A percentile compares a stretch with the other conserved stretches of the same genome.
These are phyloP conservation scores for Neoboletus subvelutipes DNA, from an alignment of 768 basidiomycete genomes.

Conservation along the genomic window DNA sequence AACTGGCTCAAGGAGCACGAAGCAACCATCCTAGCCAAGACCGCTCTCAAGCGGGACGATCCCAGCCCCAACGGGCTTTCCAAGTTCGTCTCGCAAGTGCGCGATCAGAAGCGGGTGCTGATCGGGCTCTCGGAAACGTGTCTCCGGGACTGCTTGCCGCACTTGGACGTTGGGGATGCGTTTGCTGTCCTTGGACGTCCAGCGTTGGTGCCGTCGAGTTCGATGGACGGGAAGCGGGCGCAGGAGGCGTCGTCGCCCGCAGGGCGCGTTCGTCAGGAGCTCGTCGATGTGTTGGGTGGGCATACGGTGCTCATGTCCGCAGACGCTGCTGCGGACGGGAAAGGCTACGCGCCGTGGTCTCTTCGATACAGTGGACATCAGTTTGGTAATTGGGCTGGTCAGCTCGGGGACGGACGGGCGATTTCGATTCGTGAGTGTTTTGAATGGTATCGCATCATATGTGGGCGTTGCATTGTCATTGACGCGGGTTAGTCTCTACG, in stretches of 20 bases:
- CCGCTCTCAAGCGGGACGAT: not conserved
- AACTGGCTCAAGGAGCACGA: conserved; percentile 73
- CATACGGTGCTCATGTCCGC: conserved; percentile 61
- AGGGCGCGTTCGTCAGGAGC: conserved; percentile 57
- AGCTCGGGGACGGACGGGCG: conserved; percentile 93
- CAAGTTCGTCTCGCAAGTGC: conserved; percentile 48
- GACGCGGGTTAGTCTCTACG: conserved; percentile 59
- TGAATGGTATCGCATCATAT: not conserved
- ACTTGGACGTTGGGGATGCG: conserved; percentile 85
- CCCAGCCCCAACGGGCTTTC: conserved; percentile 31
- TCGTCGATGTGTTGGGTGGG: conserved; percentile 82
- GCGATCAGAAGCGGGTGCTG: conserved; percentile 57
- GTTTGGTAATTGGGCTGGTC: conserved; percentile 89
- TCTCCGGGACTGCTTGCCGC: conserved; percentile 75
- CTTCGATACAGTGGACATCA: conserved; percentile 91
- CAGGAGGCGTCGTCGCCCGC: conserved; percentile 28
- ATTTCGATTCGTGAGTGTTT: conserved; percentile 68
- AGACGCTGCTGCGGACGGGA: conserved; percentile 28
- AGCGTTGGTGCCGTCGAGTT: conserved; percentile 38
- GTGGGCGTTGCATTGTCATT: conserved; percentile 1
- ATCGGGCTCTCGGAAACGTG: conserved; percentile 71
- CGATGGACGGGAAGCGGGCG: conserved; percentile 29
- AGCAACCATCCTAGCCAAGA: conserved; percentile 37
- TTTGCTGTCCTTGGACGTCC: conserved; percentile 65
- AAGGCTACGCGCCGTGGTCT: conserved; percentile 65